Evolutionary conservation across 805 yeast species (phyloP), one percentile per base, ranked within the genome.

Genomic region (Grigorovia humatica): DNA sequence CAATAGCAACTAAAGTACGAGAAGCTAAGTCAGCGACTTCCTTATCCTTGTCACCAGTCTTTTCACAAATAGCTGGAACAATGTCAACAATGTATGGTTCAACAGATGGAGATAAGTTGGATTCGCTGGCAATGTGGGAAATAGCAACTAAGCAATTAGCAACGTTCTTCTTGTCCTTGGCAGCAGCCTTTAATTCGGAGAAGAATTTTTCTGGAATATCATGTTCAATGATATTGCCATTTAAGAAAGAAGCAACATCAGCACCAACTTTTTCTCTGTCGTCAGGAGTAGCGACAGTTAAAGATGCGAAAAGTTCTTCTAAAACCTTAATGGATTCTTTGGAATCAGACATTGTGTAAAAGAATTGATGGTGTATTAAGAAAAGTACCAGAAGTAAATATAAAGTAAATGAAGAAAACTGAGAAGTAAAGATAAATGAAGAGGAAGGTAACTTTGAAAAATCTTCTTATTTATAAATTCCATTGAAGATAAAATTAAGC

Each of bases 201-300:
- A 91, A 88, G 81, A 91, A 89, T 66, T 80, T 82, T 67, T 76
- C 83, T 67, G 99, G 98, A 61, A 89, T 93, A 76, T 91, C 98
- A 75, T 93, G 98, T 79, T 93, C 99, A 72, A 91, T 90, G 75
- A 90, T 89, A 69, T 91, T 87, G 63, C 96, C 95, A 76, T 91
- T 91, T 74, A 93, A 80, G 80, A 93, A 90, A 57, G 93, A 80
- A 60, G 98, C 81, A 66, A 93, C 87, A 70, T 87, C 88, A 66
- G 85, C 72, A 68, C 96, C 93, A 70, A 95, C 90, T 69, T 80
- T 82, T 57, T 80, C 82, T 72, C 90, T 82, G 70, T 82, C 83
- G 66, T 88, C 96, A 54, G 83, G 73, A 63, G 85, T 69, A 66
- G 98, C 96, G 71, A 93, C 88, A 70, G 91, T 74, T 69, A 93